phyloP scores from a whole-genome alignment of 306 rosid genomes.

The Datisca glomerata region DNA sequence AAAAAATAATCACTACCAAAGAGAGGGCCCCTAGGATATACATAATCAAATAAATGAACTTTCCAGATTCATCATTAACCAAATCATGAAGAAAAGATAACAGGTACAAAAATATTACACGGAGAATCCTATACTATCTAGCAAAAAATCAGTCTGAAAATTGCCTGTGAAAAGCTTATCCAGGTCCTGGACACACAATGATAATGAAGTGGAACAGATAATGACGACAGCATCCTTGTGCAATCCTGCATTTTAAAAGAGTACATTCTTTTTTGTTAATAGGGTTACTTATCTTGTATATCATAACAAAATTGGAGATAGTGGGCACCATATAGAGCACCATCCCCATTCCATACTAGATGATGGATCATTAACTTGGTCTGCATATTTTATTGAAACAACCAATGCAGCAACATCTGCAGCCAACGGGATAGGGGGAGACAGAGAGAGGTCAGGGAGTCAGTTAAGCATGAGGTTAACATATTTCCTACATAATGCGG shows the following conservation, averaged over 20 bases:
- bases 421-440: constrained; percentile 14
- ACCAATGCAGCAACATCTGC: constrained; percentile 69
- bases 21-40: too few species aligned
- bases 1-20: too few species aligned
- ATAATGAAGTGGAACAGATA: constrained; percentile 38
- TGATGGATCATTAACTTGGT: constrained; percentile 35
- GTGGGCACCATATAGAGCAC: too few species aligned
- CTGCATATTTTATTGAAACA: constrained; percentile 33
- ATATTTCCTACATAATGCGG: too few species aligned
- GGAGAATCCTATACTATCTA: neutral
- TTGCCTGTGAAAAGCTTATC: constrained; percentile 51
- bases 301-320: constrained; percentile 43
- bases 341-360: constrained; percentile 38
- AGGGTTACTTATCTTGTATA: constrained; percentile 20
- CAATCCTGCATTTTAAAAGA: constrained; percentile 56
- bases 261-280: constrained; percentile 15
- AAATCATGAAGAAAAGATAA: too few species aligned
- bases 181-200: constrained; percentile 33
- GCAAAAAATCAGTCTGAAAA: constrained; percentile 11
- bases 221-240: constrained; percentile 48
- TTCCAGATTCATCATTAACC: too few species aligned
- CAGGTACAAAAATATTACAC: neutral
- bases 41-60: too few species aligned
- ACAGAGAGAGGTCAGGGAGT: constrained; percentile 2
- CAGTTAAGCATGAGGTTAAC: too few species aligned